Evolutionary conservation across 73 alveolate genomes (phyloP), one percentile per base, ranked within the genome.

Genomic region (Urostyla sp.): DNA sequence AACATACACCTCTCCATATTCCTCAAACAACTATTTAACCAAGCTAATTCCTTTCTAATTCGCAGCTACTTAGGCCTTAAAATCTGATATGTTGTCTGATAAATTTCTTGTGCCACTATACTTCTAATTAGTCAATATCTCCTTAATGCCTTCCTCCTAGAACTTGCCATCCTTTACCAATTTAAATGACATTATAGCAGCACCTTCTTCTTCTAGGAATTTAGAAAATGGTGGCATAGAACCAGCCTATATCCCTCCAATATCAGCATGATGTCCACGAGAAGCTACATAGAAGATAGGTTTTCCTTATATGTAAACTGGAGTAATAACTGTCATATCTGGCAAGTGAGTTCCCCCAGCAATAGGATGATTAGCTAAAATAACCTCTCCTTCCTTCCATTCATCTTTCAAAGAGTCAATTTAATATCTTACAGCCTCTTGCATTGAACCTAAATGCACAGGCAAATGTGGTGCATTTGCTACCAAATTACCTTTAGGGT

Each of bases 391-490:
- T 37, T 89, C 96, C 63, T 78, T 37, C 93, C 95, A 84, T n/a
- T 59, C 50, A 45, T 60, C 56, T 16, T 90, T 89, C 54, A 87
- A 75, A 1, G 37, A 61, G 8, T 76, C 67, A 0, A 92, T 90
- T 75, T 92, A 84, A 21, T 78, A 88, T 35, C 87, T 72, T 38
- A 94, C 95, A 2, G 98, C 98, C 67, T 89, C 98, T 48, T 90
- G 89, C 98, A 94, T 94, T 10, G 98, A 85, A 0, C 98, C 98
- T 24, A 94, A 55, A 79, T 94, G 98, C 28, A 94, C 98, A 20
- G 98, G 98, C 49, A 94, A 50, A 84, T 94, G 98, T 32, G 98
- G 98, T 31, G 98, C 98, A 90, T 94, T 92, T 6, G 97, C 98
- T 0, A 92, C 95, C 2, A 94, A 67, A 35, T 79, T 87, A 11